Percentiles rank a stretch among this genome's conserved stretches.
Evolutionary conservation across 768 basidiomycete genomes (phyloP).

Genomic region (Arthromyces matolae): DNA sequence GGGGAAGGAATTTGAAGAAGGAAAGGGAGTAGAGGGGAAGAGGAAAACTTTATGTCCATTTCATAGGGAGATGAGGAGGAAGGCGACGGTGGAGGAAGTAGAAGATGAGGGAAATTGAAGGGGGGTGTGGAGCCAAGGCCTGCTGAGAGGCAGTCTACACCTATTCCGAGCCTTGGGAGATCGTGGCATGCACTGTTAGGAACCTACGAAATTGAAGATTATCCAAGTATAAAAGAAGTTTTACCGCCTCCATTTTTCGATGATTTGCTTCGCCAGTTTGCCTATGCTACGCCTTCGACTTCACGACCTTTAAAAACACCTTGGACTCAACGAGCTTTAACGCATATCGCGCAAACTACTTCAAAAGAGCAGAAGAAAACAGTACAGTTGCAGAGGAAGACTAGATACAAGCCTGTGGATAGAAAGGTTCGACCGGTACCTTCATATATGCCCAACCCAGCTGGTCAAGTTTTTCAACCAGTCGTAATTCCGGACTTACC

Average conservation of each 20-base stretch:
- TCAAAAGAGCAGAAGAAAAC: background rate
- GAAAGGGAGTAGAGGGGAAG: background rate
- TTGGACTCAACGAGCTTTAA: background rate
- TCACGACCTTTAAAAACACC: background rate
- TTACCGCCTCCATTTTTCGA: background rate
- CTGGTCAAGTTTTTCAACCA: constrained; percentile 6
- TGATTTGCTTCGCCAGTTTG: background rate
- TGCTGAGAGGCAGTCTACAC: background rate
- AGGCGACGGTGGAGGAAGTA: background rate
- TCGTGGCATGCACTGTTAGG: background rate
- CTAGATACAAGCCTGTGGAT: constrained; percentile 23
- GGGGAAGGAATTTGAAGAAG: background rate
- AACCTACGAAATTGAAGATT: background rate
- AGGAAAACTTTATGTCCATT: background rate
- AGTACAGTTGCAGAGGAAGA: background rate
- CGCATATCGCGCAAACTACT: background rate
- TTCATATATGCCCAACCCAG: constrained; percentile 20
- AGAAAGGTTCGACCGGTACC: constrained; percentile 23
- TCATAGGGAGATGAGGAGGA: background rate
- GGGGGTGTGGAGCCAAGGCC: constrained; percentile 6
- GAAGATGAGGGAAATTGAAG: constrained; percentile 6
- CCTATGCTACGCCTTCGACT: background rate
- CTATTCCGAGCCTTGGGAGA: constrained; percentile 13
- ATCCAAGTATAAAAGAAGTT: background rate
- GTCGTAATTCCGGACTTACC: background rate